Evolutionary conservation across 768 basidiomycete species (phyloP), one percentile per base, ranked within the genome.

Genomic region (Pleurotus eryngii): DNA sequence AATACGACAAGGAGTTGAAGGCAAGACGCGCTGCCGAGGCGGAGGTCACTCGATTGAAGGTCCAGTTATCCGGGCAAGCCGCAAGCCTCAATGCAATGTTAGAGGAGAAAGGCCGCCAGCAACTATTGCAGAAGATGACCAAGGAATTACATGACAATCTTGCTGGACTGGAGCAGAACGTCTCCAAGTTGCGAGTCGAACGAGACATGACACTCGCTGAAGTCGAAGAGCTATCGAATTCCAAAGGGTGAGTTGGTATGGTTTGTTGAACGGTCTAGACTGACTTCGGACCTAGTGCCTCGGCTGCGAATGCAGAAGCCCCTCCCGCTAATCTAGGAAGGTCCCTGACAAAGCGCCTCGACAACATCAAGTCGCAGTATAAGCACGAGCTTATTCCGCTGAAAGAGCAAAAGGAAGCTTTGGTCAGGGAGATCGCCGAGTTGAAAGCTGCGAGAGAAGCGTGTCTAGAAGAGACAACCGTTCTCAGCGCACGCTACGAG

Each of bases 161-260:
- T 42, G 81, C 83, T 49, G 85, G 80, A 4, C 79, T 98, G 49
- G 95, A 95, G 73, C 83, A 83, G 46, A 89, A 96, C 65, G 75
- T 98, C 5, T 92, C 93, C 6, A 89, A 88, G 63, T 76, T 99
- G 55, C 89, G 85, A 66, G 92, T 86, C 0, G 92, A 99, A 69
- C 80, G 96, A 27, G 97, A 98, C 64, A 83, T 98, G 75, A 83
- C 92, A 9, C 72, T 98, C 57, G 95, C 94, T 0, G 96, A 99
- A 70, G 84, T 98, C 38, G 95, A 96, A 66, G 95, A 98, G 72
- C 77, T 99, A 35, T 82, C 85, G 17, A 83, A 81, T 17, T 81
- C 81, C 0, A 90, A 85, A 67, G 84, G 81, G 94, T 95, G 63
- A 49, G 79, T 75, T 4, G 46, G 14, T 46, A 35, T 35, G 8